Conservation (phyloP, 202 grass and related monocot genomes). For the Cymbopogon flexuosus region DNA sequence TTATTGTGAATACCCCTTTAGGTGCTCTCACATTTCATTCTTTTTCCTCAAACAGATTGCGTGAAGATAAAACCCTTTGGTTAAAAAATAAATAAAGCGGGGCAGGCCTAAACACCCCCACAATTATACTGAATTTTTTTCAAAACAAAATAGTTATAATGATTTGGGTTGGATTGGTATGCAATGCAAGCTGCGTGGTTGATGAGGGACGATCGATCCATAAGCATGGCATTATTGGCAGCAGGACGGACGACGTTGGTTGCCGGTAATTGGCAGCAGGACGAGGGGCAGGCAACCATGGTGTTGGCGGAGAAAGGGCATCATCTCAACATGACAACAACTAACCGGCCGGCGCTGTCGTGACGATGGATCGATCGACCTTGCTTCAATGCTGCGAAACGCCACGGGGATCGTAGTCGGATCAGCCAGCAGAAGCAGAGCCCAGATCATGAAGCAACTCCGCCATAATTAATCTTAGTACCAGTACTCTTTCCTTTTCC, state of each 20-base stretch:
- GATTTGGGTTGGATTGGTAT: not conserved
- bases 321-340: not conserved
- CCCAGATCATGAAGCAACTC: constrained; percentile 14
- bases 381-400: constrained; percentile 50
- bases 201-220: not conserved
- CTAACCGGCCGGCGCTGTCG: constrained; percentile 22
- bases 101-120: too few species aligned
- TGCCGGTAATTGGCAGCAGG: constrained; percentile 5
- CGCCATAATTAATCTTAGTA: constrained; percentile 10
- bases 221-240: constrained; percentile 28
- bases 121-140: too few species aligned
- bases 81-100: too few species aligned
- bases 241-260: not conserved
- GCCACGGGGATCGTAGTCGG: not conserved
- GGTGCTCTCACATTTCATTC: too few species aligned
- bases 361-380: constrained; percentile 18
- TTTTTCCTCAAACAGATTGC: too few species aligned
- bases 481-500: constrained; percentile 16
- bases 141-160: too few species aligned
- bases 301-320: constrained; percentile 15
- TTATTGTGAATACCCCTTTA: too few species aligned
- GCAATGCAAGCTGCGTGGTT: not conserved
- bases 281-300: not conserved
- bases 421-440: not conserved
- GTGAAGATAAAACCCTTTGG: too few species aligned